Evolutionary conservation across 495 filamentous ascomycete genomes (phyloP).

Genomic region (Hypoxylon trugodes): DNA sequence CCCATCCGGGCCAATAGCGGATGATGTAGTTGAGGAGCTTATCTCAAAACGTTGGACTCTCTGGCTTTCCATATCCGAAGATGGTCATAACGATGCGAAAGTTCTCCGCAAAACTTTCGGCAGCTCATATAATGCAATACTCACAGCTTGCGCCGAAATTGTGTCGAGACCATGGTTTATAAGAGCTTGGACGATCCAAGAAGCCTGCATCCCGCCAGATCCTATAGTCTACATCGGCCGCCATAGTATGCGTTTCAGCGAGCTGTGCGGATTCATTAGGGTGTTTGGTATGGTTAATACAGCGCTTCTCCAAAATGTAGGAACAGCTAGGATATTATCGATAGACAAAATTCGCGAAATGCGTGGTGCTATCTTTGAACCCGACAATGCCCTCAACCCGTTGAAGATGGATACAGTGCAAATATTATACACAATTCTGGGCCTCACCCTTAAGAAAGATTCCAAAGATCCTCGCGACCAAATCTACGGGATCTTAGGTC

Average conservation of each 20-base stretch:
- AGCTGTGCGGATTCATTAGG: too few relatives aligned
- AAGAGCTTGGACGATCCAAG: constrained; percentile 34
- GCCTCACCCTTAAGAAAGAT: neutral
- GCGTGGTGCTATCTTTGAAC: neutral
- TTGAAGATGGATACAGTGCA: neutral
- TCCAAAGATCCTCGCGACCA: constrained; percentile 19
- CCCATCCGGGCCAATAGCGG: constrained; percentile 13
- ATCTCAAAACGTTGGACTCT: too few relatives aligned
- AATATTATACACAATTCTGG: neutral
- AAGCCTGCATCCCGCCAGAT: constrained; percentile 1
- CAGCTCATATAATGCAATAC: too few relatives aligned
- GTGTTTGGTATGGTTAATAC: too few relatives aligned
- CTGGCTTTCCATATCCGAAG: constrained; percentile 17
- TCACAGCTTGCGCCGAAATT: neutral
- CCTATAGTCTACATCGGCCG: constrained; percentile 4
- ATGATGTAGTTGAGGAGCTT: too few relatives aligned
- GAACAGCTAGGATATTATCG: neutral
- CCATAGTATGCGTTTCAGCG: neutral
- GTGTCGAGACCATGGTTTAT: constrained; percentile 9
- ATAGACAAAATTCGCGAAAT: neutral
- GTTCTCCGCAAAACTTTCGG: too few relatives aligned
- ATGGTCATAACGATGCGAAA: neutral
- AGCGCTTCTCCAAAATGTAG: neutral
- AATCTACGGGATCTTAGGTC: constrained; percentile 25
- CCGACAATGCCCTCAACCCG: neutral